Evolutionary conservation across 2,329 filamentous ascomycete genomes (phyloP), one percentile per base, ranked within the genome.

Genomic region (Penicillium vulpinum): DNA sequence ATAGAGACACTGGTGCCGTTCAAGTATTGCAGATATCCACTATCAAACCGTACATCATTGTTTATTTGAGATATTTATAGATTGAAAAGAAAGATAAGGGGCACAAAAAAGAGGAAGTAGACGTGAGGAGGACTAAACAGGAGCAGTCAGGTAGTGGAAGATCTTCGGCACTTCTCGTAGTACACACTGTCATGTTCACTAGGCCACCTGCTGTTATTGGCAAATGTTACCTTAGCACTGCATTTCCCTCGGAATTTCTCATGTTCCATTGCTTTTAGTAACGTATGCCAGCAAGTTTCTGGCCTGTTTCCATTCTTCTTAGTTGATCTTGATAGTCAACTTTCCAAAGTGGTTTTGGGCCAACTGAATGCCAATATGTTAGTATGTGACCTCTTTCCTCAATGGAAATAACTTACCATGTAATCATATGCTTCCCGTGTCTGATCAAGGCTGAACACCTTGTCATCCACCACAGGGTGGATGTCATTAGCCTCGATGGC

Each of bases 401-500:
- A 3, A n/a, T 10, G 1, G 60, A 70, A 41, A 73, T 70, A 5
- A 63, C 70, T 69, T 54, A 73, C 71, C 77, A 83, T 79, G 58
- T 84, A 81, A 54, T 83, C 71, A 66, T 83, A 85, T 0, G 83
- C 83, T 51, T 80, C 81, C 66, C 78, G 81, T 5, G 77, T 68
- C 62, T 85, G 67, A 22, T 80, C 77, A 6, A 87, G 70, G 35
- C 72, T 74, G 65, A 85, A 87, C 13, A 82, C 76, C 72, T 82
- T 83, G 64, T 81, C 73, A 63, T 87, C 84, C 18, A 86, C 77
- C 21, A 86, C 75, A 1, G 84, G 84, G 59, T 84, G 80, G 62
- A 87, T 82, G 58, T 84, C 71, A 57, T 84, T 84, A 16, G 77
- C 79, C 70, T 86, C 84, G 54, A 87, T 83, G 0, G 83, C 81